These are phyloP conservation scores for Ceratocystis huliohia DNA, from an alignment of 2,329 filamentous ascomycete genomes.

Conservation along the genomic window DNA sequence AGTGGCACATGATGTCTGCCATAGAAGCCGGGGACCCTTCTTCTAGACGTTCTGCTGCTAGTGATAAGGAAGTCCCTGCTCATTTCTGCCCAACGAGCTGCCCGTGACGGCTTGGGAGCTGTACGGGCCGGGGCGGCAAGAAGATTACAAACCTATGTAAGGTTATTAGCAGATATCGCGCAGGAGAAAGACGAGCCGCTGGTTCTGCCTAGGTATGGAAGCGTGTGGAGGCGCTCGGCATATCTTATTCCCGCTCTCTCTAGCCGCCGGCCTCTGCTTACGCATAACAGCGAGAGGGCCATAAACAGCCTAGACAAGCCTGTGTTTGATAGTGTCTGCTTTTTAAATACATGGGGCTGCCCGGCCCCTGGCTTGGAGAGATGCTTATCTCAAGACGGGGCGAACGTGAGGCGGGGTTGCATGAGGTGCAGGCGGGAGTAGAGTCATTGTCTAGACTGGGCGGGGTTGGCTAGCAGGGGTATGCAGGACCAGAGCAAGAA, in stretches of 20 bases:
- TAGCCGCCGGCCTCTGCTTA: neutral
- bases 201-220: neutral
- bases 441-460: neutral
- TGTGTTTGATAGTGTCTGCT: neutral
- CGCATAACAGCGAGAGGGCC: neutral
- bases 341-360: neutral
- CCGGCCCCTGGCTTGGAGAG: neutral
- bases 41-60: neutral
- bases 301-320: neutral
- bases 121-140: neutral
- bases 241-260: neutral
- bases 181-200: neutral
- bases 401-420: neutral
- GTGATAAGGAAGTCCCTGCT: neutral
- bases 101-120: neutral
- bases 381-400: slow-evolving; percentile 1
- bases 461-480: slow-evolving; percentile 1
- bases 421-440: neutral
- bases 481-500: neutral
- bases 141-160: neutral
- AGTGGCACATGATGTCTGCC: neutral
- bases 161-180: too few species aligned
- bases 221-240: neutral
- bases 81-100: slow-evolving; percentile 3
- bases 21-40: neutral